Evolutionary conservation across 2,329 filamentous ascomycete species (phyloP).

Genomic region (Thielaviopsis musarum): DNA sequence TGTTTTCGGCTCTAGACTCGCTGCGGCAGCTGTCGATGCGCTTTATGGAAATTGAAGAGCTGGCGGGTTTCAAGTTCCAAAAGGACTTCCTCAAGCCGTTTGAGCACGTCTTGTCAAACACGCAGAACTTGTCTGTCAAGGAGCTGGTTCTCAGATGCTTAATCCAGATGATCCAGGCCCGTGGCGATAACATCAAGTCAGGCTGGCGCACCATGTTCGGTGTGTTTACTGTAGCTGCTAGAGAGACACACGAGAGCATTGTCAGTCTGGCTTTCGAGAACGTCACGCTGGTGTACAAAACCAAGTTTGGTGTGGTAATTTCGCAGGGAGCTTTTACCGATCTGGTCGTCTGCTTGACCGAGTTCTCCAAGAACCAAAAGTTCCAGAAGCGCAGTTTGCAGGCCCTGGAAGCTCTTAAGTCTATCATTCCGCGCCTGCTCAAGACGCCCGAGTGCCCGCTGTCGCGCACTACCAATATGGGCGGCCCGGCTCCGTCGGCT

Average conservation of each 20-base stretch:
- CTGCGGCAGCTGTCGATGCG: conserved; percentile 92
- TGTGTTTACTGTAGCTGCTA: conserved; percentile 88
- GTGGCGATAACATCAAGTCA: conserved; percentile 90
- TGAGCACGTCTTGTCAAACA: conserved; percentile 92
- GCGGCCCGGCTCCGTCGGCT: conserved; percentile 25
- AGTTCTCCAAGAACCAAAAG: conserved; percentile 96
- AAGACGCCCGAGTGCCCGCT: conserved; percentile 89
- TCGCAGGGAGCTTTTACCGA: conserved; percentile 95
- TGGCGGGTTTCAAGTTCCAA: conserved; percentile 98
- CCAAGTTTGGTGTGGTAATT: conserved; percentile 87
- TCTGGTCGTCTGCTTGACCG: conserved; percentile 85
- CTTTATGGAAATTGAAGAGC: conserved; percentile 95
- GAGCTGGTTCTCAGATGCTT: conserved; percentile 93
- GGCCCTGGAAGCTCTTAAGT: conserved; percentile 87
- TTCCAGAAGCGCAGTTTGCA: conserved; percentile 98
- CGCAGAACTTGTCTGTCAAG: conserved; percentile 79
- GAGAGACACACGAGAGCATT: conserved; percentile 85
- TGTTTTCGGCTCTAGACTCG: conserved; percentile 94
- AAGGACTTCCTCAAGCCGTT: conserved; percentile 99
- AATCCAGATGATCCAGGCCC: conserved; percentile 97
- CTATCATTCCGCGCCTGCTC: conserved; percentile 85
- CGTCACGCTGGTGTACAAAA: conserved; percentile 88
- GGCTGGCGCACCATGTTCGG: conserved; percentile 99
- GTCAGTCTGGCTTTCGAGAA: conserved; percentile 93
- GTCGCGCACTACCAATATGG: conserved; percentile 38